Evolutionary conservation across 2,329 filamentous ascomycete genomes (phyloP), one percentile per base, ranked within the genome.

Genomic region (Boeremia lycopersici): DNA sequence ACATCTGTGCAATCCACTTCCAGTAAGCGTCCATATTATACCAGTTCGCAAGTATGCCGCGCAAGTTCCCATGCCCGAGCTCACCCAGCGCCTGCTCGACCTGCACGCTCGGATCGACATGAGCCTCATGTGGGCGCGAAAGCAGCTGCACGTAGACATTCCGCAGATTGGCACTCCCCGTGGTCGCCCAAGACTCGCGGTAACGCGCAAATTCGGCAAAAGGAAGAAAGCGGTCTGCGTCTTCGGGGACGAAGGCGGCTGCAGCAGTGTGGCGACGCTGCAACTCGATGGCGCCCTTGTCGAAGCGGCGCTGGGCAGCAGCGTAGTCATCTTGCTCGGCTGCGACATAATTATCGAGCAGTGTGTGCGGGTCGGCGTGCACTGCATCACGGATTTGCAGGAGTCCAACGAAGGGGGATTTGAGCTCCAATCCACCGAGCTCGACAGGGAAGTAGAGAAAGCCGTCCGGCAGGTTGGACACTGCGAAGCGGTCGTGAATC

Each of bases 391-490:
- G 68, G 38, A 82, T 80, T 23, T 78, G 73, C 12, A 83, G 71
- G 4, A 82, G 75, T 1, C 70, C 62, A 19, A 84, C 76, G 53
- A 82, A 81, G 0, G 81, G 80, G 31, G 81, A 83, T 42, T 77
- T 73, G 8, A 84, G 72, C 9, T 79, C 79, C 3, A 83, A 69
- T 1, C 81, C 81, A 5, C 81, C 81, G 9, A 83, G 73, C 51
- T 81, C 78, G 31, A 80, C 72, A 0, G 81, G 81, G 59, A 82
- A 82, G 63, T 79, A 83, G 62, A 83, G 78, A 55, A 82, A 81
- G 3, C 79, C 81, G 25, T 82, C 81, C 0, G 80, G 80, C 6
- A 83, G 69, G 53, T 79, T 67, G 1, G 70, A 59, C 11, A 81
- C 74, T 2, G 74, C 72, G 57, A 88, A 89, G 0, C 83, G 81